These are phyloP conservation scores for Neofusicoccum sp. DNA, from an alignment of 2,329 filamentous ascomycete genomes.

Conservation along the genomic window DNA sequence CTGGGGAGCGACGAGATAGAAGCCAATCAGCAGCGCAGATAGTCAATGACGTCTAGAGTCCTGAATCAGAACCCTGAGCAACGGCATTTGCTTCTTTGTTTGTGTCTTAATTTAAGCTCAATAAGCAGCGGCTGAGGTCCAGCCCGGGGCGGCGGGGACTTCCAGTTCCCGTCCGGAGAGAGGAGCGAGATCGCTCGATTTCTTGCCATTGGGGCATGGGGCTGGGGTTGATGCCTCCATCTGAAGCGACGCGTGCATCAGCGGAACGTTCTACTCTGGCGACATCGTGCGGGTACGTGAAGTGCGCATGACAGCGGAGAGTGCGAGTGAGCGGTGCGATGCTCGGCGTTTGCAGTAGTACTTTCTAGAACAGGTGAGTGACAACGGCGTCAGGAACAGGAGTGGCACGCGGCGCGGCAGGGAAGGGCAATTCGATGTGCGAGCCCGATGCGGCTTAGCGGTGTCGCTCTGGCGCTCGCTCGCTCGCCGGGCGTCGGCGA, in stretches of 20 bases:
- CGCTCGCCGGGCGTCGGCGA: conserved; percentile 4
- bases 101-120: background rate
- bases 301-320: background rate
- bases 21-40: background rate
- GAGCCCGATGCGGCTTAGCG: background rate
- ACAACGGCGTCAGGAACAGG: background rate
- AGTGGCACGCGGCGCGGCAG: background rate
- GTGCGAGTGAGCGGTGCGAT: background rate
- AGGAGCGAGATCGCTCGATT: background rate
- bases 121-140: background rate
- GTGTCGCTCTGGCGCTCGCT: background rate
- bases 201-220: background rate
- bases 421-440: background rate
- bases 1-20: background rate
- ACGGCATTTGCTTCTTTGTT: background rate
- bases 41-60: background rate
- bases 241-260: background rate
- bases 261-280: background rate
- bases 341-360: background rate
- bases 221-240: background rate
- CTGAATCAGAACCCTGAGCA: background rate
- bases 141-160: background rate
- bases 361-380: background rate
- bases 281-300: background rate
- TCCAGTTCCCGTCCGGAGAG: background rate